Conservation (phyloP, 306 rosid species). For the Cicer judaicum region DNA sequence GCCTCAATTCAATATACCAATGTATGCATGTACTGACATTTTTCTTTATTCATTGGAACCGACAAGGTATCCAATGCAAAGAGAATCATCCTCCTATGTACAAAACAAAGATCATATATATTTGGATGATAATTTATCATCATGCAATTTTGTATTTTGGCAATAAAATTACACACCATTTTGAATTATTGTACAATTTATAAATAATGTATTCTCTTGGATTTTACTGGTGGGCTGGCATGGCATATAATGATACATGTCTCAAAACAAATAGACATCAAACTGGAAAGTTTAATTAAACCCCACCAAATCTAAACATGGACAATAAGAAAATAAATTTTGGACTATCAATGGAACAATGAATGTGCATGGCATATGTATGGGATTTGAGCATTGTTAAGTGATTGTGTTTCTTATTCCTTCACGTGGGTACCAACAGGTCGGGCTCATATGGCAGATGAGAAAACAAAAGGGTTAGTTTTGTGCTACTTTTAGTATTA, state of each 20-base stretch:
- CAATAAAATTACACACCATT: slow-evolving; percentile 37
- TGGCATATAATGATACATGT: slow-evolving; percentile 25
- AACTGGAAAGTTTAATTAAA: slow-evolving; percentile 29
- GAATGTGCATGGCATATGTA: slow-evolving; percentile 46
- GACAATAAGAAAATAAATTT: slow-evolving; percentile 30
- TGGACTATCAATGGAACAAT: slow-evolving; percentile 42
- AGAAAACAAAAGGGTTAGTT: not conserved
- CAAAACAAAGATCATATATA: slow-evolving; percentile 45
- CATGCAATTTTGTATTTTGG: slow-evolving; percentile 33
- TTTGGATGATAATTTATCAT: slow-evolving; percentile 27
- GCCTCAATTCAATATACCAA: slow-evolving; percentile 3
- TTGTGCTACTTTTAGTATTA: not conserved
- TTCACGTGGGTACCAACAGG: slow-evolving; percentile 52
- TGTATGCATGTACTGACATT: not conserved
- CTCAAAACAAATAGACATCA: slow-evolving; percentile 32
- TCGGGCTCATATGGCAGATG: not conserved
- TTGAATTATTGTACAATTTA: slow-evolving; percentile 36
- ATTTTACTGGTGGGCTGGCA: not conserved
- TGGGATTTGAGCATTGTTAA: slow-evolving; percentile 36
- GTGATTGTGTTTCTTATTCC: slow-evolving; percentile 40
- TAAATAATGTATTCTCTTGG: slow-evolving; percentile 32
- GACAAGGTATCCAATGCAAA: slow-evolving; percentile 53
- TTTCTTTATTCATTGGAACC: slow-evolving; percentile 10
- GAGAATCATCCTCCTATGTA: slow-evolving; percentile 28
- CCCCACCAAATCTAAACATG: slow-evolving; percentile 19